These are phyloP conservation scores for Fusarium guadeloupense DNA, from an alignment of 2,329 filamentous ascomycete species.

Conservation along the genomic window DNA sequence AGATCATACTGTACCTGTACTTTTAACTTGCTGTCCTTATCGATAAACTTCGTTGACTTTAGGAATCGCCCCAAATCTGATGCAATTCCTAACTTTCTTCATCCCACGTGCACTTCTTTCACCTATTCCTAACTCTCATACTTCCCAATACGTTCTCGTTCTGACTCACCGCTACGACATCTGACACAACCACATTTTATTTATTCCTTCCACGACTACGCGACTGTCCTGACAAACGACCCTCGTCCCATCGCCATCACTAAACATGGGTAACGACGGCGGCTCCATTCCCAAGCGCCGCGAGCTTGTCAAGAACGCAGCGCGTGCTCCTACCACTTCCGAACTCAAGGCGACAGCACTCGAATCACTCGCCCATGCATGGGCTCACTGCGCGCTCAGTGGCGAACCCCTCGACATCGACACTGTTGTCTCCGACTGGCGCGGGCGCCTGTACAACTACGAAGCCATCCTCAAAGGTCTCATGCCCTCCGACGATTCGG, in stretches of 20 bases:
- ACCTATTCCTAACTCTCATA: neutral
- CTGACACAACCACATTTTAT: neutral
- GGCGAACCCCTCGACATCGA: slow-evolving; percentile 73
- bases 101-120: slow-evolving; percentile 1
- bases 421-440: slow-evolving; percentile 84
- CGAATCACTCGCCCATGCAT: slow-evolving; percentile 86
- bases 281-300: slow-evolving; percentile 95
- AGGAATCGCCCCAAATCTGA: slow-evolving; percentile 33
- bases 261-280: slow-evolving; percentile 94
- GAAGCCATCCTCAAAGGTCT: slow-evolving; percentile 79
- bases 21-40: slow-evolving; percentile 20
- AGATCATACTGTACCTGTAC: neutral
- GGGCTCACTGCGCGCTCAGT: slow-evolving; percentile 89
- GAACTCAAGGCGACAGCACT: slow-evolving; percentile 89
- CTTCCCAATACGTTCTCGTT: neutral
- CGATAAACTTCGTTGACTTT: slow-evolving; percentile 36
- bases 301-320: slow-evolving; percentile 94
- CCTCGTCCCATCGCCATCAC: neutral
- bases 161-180: neutral
- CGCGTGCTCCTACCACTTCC: slow-evolving; percentile 80
- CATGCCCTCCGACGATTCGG: slow-evolving; percentile 68
- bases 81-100: slow-evolving; percentile 7
- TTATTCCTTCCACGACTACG: neutral
- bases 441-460: slow-evolving; percentile 92
- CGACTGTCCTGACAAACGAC: neutral